Evolutionary conservation across 2,329 filamentous ascomycete genomes (phyloP), one percentile per base, ranked within the genome.

Genomic region (Lecanicillium sp.): DNA sequence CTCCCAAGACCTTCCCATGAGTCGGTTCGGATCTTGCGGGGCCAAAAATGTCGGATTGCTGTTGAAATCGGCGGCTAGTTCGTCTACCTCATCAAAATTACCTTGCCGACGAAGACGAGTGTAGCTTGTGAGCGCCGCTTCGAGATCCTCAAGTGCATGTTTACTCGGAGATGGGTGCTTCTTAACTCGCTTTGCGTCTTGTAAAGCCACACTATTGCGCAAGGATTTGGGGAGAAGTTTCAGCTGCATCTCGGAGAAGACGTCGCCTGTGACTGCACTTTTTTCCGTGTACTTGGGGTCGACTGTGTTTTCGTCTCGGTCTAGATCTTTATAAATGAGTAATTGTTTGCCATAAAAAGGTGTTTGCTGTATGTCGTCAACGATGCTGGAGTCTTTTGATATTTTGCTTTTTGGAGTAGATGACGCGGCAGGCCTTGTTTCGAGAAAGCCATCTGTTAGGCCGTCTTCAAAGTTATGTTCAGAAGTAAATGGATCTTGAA

Each of bases 161-260:
- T 67, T 67, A 50, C 59, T 65, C 3, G 65, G 65, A 3, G 65
- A 68, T 5, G 65, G 65, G 29, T 68, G 64, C 40, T 68, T 68
- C 52, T 68, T 68, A 13, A 53, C 48, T 29, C 45, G 44, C 32
- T 50, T 47, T 5, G 11, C 33, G 16, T 35, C 29, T 17, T 28
- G 17, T 9, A 20, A 29, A 5, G 28, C 16, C 18, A n/a, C 8
- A 8, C 7, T n/a, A 6, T 6, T 6, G n/a, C 7, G 13, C 29
- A 8, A 7, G 7, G 14, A 31, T 11, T 25, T 25, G 22, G 11
- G 7, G 11, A 11, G 7, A 11, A 11, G 22, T 25, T 6, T 11
- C 7, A 7, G 6, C 6, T 25, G 22, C 22, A 11, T 7, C 11
- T 25, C 22, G 7, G 22, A 25, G 11, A 25, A 25, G 22, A 25